A percentile compares a stretch with the other conserved stretches of the same genome.
Conservation (phyloP, 1,284 basidiomycete genomes). For the Marasmius sp. region DNA sequence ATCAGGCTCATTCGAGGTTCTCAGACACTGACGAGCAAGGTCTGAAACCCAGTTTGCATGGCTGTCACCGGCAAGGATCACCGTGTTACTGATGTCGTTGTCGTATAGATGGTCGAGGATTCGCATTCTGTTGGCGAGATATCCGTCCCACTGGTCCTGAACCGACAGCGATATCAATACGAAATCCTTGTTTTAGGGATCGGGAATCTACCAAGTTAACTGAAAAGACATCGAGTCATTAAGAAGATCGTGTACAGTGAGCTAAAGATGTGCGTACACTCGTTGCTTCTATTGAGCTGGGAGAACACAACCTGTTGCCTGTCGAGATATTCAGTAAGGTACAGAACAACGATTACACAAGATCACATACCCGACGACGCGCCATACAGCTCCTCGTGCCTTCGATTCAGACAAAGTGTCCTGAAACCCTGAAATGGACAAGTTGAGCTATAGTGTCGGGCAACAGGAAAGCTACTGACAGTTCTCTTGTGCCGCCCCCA, state of each 20-base stretch:
- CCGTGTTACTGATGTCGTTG: conserved; percentile 56
- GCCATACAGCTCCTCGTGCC: conserved; percentile 55
- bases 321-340: neutral
- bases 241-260: neutral
- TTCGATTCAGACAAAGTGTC: conserved; percentile 48
- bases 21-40: conserved; percentile 43
- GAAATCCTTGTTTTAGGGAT: conserved; percentile 27
- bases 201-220: neutral
- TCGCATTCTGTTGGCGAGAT: conserved; percentile 58
- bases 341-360: neutral
- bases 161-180: neutral
- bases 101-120: conserved; percentile 55
- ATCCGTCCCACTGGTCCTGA: conserved; percentile 67
- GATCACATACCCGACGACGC: conserved; percentile 47
- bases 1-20: neutral
- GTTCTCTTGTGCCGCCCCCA: conserved; percentile 59
- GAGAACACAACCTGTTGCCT: conserved; percentile 60
- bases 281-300: conserved; percentile 41
- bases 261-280: conserved; percentile 31
- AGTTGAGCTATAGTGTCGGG: neutral
- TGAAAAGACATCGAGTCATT: neutral
- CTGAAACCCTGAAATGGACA: conserved; percentile 45
- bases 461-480: conserved; percentile 32
- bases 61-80: conserved; percentile 66
- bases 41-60: conserved; percentile 68